These are phyloP conservation scores for Sporisorium iseilematis-ciliati DNA, from an alignment of 1,284 basidiomycete species.

Conservation along the genomic window DNA sequence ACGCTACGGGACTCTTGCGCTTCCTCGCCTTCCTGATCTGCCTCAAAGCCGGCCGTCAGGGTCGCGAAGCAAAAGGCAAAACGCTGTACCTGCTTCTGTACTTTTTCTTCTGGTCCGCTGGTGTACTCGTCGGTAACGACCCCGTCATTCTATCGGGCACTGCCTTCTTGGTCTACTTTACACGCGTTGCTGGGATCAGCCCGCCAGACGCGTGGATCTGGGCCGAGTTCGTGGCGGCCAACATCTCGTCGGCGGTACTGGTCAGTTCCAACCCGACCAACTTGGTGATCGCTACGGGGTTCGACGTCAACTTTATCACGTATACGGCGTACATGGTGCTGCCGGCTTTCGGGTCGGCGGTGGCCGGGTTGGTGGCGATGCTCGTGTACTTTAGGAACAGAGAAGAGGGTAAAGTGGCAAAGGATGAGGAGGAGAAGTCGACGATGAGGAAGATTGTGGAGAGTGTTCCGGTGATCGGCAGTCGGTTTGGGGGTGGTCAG, in stretches of 20 bases:
- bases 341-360: conserved; percentile 57
- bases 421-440: conserved; percentile 15
- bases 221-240: conserved; percentile 80
- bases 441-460: conserved; percentile 36
- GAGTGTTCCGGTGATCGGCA: conserved; percentile 35
- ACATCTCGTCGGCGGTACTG: conserved; percentile 75
- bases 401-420: conserved; percentile 8
- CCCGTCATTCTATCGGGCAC: conserved; percentile 75
- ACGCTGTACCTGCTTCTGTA: conserved; percentile 84
- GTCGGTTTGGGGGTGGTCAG: conserved; percentile 1
- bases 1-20: conserved; percentile 87
- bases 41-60: conserved; percentile 50
- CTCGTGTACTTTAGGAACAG: conserved; percentile 60
- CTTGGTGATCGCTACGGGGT: conserved; percentile 69
- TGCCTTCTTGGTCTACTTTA: conserved; percentile 87
- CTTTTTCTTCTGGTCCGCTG: conserved; percentile 81
- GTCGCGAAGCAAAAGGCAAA: conserved; percentile 67
- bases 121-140: conserved; percentile 85
- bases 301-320: conserved; percentile 62
- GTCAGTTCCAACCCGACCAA: conserved; percentile 71
- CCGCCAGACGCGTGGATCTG: conserved; percentile 78
- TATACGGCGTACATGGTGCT: conserved; percentile 68
- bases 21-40: conserved; percentile 76
- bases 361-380: conserved; percentile 50
- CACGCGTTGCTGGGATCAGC: conserved; percentile 76